Conservation (phyloP, 2,329 filamentous ascomycete genomes). For the Thermomyces lanuginosus region DNA sequence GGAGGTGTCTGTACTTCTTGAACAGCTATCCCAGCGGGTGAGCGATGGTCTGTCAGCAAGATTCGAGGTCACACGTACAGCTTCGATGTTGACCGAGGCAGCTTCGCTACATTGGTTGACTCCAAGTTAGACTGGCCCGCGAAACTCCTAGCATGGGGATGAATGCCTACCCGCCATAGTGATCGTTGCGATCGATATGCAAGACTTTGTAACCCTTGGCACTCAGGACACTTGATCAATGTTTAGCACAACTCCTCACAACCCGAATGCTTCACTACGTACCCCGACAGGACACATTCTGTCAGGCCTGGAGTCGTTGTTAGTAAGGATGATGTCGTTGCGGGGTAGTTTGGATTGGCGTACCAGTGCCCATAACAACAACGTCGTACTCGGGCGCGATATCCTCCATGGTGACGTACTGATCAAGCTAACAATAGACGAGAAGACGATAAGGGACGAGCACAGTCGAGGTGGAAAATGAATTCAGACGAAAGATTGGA, state of each 20-base stretch:
- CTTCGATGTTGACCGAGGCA: constrained; percentile 90
- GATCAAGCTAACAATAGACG: constrained; percentile 3
- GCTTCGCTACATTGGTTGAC: constrained; percentile 50
- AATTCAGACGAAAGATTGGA: not conserved
- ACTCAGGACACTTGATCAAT: constrained; percentile 58
- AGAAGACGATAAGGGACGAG: too few species aligned
- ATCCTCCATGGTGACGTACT: constrained; percentile 62
- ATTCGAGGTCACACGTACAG: constrained; percentile 36
- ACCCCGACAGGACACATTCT: constrained; percentile 98
- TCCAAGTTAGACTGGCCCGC: constrained; percentile 16
- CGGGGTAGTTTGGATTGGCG: constrained; percentile 30
- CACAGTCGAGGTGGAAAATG: too few species aligned
- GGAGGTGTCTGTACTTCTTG: constrained; percentile 84
- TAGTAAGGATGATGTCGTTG: constrained; percentile 9
- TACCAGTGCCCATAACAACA: constrained; percentile 94
- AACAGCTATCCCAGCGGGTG: constrained; percentile 54
- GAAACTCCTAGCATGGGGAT: constrained; percentile 5
- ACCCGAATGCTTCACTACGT: constrained; percentile 18
- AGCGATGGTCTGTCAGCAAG: constrained; percentile 9
- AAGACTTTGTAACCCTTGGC: constrained; percentile 99
- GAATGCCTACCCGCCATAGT: constrained; percentile 78
- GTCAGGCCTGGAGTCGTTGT: constrained; percentile 57
- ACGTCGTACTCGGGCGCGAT: constrained; percentile 98
- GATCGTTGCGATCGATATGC: constrained; percentile 95
- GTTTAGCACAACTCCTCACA: not conserved